These are phyloP conservation scores for carrot (Daucus carota) DNA, from an alignment of 129 eudicot genomes.

Conservation along the genomic window DH1_v3.0 NC_030381.2:31916001-31916500, in stretches of 20 bases:
- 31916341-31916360: not conserved
- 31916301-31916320: not conserved
- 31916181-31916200: conserved; percentile 59
- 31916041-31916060: not conserved
- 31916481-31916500: too few relatives aligned
- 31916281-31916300: not conserved
- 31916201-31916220: conserved; percentile 94
- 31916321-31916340: not conserved
- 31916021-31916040: not conserved
- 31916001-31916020: not conserved
- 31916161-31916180: conserved; percentile 28
- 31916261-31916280: not conserved
- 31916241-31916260: not conserved
- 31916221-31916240: not conserved
- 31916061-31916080: conserved; percentile 1
- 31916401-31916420: not conserved
- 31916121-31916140: conserved; percentile 15
- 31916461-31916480: not conserved
- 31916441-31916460: not conserved
- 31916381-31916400: not conserved
- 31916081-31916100: not conserved
- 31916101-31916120: conserved; percentile 10
- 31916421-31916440: too few relatives aligned
- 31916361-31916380: not conserved
- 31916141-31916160: conserved; percentile 17